Conservation (phyloP, 2,329 filamentous ascomycete genomes). For the Botrytis galanthina region DNA sequence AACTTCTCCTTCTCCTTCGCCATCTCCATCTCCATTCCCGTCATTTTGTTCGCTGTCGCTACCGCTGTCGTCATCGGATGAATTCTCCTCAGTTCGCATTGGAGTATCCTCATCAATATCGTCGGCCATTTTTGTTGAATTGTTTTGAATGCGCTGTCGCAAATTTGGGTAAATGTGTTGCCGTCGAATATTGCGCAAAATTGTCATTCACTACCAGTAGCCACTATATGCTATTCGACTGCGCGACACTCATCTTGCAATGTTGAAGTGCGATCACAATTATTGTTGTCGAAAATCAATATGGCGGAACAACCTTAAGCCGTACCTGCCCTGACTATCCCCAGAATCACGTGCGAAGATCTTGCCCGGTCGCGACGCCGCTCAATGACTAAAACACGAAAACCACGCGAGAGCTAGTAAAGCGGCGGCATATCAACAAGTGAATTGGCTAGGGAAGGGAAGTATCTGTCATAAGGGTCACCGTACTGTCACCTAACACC, state of each 20-base stretch:
- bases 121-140: constrained; percentile 21
- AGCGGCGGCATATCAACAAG: neutral
- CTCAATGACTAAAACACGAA: neutral
- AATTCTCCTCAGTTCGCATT: constrained; percentile 27
- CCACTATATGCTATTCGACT: neutral
- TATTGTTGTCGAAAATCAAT: constrained; percentile 10
- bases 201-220: neutral
- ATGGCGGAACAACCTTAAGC: constrained; percentile 2
- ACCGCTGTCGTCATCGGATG: constrained; percentile 24
- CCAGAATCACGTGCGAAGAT: neutral
- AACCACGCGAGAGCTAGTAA: neutral
- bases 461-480: neutral
- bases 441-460: neutral
- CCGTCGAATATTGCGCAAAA: neutral
- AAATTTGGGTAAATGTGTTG: neutral
- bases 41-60: constrained; percentile 24
- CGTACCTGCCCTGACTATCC: neutral
- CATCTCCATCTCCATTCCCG: constrained; percentile 29
- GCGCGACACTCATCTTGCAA: neutral
- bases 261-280: neutral
- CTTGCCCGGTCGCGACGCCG: neutral
- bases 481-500: neutral
- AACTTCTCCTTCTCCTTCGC: constrained; percentile 40
- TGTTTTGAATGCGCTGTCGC: neutral
- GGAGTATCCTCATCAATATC: constrained; percentile 24